These are phyloP conservation scores for Termitomyces sp. DNA, from an alignment of 768 basidiomycete species.

Conservation along the genomic window DNA sequence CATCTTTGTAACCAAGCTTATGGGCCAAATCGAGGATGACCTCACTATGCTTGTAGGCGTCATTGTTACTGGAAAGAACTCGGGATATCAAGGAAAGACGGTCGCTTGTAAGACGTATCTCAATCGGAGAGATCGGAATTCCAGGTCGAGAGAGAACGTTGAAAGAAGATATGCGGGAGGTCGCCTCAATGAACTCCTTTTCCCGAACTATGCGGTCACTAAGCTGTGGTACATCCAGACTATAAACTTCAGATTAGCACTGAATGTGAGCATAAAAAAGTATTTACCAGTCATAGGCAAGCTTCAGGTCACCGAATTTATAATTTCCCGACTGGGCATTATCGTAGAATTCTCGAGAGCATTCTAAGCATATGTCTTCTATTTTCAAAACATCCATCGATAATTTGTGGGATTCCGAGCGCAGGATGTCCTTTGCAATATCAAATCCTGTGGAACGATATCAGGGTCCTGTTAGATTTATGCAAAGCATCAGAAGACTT, in stretches of 20 bases:
- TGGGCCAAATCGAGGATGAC: constrained; percentile 87
- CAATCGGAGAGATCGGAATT: constrained; percentile 82
- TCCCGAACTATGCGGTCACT: constrained; percentile 66
- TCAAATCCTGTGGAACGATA: constrained; percentile 49
- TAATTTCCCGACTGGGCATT: constrained; percentile 92
- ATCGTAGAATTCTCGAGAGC: constrained; percentile 91
- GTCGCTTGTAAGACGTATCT: constrained; percentile 90
- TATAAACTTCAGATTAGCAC: constrained; percentile 28
- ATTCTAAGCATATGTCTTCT: constrained; percentile 79
- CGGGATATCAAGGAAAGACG: constrained; percentile 83
- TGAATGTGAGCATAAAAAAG: constrained; percentile 1
- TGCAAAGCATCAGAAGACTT: constrained; percentile 35
- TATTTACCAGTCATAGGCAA: constrained; percentile 90
- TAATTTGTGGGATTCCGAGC: constrained; percentile 43
- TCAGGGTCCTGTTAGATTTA: not conserved
- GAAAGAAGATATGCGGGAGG: constrained; percentile 92
- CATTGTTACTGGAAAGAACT: constrained; percentile 79
- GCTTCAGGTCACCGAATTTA: constrained; percentile 92
- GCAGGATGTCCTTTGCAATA: constrained; percentile 63
- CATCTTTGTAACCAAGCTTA: constrained; percentile 81
- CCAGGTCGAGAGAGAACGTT: constrained; percentile 75
- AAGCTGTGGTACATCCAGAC: constrained; percentile 70
- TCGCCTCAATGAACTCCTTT: constrained; percentile 95
- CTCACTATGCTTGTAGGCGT: constrained; percentile 90
- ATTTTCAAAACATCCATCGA: constrained; percentile 48